Conservation (phyloP, 1,284 basidiomycete species). For the Retiboletus fuscus region DNA sequence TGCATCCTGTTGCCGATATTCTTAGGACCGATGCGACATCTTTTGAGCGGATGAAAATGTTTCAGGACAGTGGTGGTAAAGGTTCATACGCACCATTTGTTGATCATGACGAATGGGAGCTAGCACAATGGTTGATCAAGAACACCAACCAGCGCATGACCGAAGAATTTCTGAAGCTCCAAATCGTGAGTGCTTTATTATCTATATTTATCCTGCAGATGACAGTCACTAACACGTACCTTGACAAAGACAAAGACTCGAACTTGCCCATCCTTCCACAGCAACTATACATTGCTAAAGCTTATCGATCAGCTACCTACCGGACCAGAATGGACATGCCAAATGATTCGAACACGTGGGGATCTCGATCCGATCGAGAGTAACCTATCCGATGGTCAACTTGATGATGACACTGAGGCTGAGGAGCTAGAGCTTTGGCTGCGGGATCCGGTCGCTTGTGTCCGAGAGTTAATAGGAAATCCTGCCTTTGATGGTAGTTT, state of each 20-base stretch:
- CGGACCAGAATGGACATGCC: not conserved
- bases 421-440: conserved; percentile 1
- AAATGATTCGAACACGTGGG: not conserved
- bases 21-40: not conserved
- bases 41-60: not conserved
- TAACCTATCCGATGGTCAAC: not conserved
- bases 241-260: not conserved
- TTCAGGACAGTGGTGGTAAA: not conserved
- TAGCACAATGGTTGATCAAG: conserved; percentile 21
- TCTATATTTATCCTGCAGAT: too few relatives aligned
- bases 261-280: not conserved
- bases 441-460: not conserved
- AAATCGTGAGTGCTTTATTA: not conserved
- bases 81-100: not conserved
- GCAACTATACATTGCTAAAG: conserved; percentile 4
- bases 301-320: conserved; percentile 6
- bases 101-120: conserved; percentile 15
- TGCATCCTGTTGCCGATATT: not conserved
- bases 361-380: not conserved
- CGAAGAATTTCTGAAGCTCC: conserved; percentile 22
- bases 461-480: not conserved
- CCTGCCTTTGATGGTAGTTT: not conserved
- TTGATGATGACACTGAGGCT: not conserved
- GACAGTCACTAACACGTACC: not conserved
- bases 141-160: conserved; percentile 10